Evolutionary conservation across 495 filamentous ascomycete species (phyloP), one percentile per base, ranked within the genome.

Genomic region (Poronia punctata): DNA sequence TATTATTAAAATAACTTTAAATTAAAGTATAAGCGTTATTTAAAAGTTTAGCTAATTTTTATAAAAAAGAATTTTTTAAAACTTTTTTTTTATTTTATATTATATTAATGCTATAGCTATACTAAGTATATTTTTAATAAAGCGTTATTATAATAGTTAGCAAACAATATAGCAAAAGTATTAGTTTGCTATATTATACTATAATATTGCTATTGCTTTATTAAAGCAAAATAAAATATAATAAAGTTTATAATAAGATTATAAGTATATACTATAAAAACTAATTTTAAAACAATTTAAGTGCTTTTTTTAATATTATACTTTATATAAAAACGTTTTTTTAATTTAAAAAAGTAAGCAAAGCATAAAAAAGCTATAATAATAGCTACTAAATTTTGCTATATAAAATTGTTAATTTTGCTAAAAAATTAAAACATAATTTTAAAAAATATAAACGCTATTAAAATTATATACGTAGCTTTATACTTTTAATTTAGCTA

Each of bases 1-100:
- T 5, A 9, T 30, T 30, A n/a, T 30, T 30, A 30, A 30, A 6
- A 12, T 30, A 6, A 30, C n/a, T 6, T 30, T 30, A 30, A 30
- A 30, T 30, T 30, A 30, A 30, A 30, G n/a, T 6, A n/a, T n/a
- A 30, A 30, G n/a, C 15, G 15, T 30, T 30, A 30, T 30, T 30
- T 30, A 30, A 30, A 30, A 14, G 4, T 30, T 30, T 7, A 30
- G 28, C 4, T 30, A n/a, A 30, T 30, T n/a, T 30, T 30, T 30
- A 30, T 30, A 30, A 30, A 12, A 30, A 30, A 30, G 15, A 12
- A n/a, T n/a, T 30, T n/a, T 5, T 14, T 12, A n/a, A 30, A 30
- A 7, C 15, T 14, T 30, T 6, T 6, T 30, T n/a, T 12, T 6
- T 6, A n/a, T 30, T n/a, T 30, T 30, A 30, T 30, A 30, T 30